These are phyloP conservation scores for Jamesozyma piceae DNA, from an alignment of 805 yeast species.

Conservation along the genomic window DNA sequence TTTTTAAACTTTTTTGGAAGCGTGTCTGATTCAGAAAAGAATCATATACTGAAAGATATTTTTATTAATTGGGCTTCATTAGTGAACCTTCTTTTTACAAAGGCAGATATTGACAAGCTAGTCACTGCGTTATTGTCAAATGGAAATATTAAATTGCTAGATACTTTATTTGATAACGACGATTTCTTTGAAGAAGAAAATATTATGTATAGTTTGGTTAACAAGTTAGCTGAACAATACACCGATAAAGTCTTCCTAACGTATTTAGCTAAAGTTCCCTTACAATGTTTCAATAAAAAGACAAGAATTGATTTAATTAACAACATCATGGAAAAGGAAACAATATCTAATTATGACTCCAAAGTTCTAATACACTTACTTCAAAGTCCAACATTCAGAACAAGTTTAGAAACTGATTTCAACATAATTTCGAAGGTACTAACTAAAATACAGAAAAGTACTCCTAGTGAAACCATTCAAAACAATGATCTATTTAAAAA, in stretches of 20 bases:
- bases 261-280: conserved; percentile 34
- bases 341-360: conserved; percentile 4
- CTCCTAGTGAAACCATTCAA: neutral
- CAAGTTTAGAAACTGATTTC: conserved; percentile 41
- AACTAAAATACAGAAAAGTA: conserved; percentile 1
- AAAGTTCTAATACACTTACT: conserved; percentile 35
- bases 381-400: conserved; percentile 44
- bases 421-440: conserved; percentile 11
- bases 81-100: conserved; percentile 30
- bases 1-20: conserved; percentile 24
- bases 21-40: conserved; percentile 2
- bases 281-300: conserved; percentile 38
- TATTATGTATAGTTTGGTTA: conserved; percentile 29
- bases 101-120: conserved; percentile 25
- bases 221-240: conserved; percentile 11
- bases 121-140: conserved; percentile 25
- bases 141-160: conserved; percentile 14
- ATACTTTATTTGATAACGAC: conserved; percentile 29
- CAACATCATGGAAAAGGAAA: conserved; percentile 10
- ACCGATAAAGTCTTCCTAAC: conserved; percentile 2
- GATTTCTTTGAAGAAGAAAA: conserved; percentile 41
- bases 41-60: conserved; percentile 15
- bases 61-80: conserved; percentile 51
- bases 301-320: conserved; percentile 25
- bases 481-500: conserved; percentile 25